Conservation (phyloP, 371 early-diverging fungal species). For the Mycotypha africana region DNA sequence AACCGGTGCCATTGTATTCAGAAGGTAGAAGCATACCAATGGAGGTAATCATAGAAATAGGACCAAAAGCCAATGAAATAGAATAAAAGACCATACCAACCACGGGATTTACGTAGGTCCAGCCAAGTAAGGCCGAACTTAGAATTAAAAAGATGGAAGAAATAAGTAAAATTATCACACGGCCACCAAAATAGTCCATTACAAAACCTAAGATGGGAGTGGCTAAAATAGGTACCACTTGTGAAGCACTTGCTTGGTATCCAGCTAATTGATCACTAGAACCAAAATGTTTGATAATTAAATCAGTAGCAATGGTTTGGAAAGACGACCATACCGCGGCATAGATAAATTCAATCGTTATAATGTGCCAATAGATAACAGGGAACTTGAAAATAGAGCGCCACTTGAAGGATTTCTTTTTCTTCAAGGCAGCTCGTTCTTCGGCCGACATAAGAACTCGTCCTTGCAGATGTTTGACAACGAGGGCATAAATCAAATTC, state of each 20-base stretch:
- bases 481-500: slow-evolving; percentile 41
- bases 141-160: slow-evolving; percentile 42
- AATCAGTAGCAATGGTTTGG: slow-evolving; percentile 45
- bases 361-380: slow-evolving; percentile 42
- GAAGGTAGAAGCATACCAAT: slow-evolving; percentile 46
- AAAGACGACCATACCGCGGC: slow-evolving; percentile 54
- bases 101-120: slow-evolving; percentile 33
- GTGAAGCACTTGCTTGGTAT: slow-evolving; percentile 48
- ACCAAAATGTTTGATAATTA: slow-evolving; percentile 36
- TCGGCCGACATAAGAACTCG: slow-evolving; percentile 11
- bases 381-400: slow-evolving; percentile 42
- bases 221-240: slow-evolving; percentile 48
- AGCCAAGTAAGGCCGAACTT: slow-evolving; percentile 38
- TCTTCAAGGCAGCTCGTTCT: slow-evolving; percentile 22
- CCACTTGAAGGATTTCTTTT: slow-evolving; percentile 35
- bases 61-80: slow-evolving; percentile 46
- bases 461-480: slow-evolving; percentile 33
- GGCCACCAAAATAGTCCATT: slow-evolving; percentile 47
- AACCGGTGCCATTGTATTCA: slow-evolving; percentile 49
- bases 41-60: slow-evolving; percentile 47
- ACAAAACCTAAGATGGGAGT: slow-evolving; percentile 51
- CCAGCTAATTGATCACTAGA: slow-evolving; percentile 36
- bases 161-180: slow-evolving; percentile 29
- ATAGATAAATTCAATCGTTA: slow-evolving; percentile 39
- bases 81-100: slow-evolving; percentile 47